phyloP scores from a whole-genome alignment of 73 alveolate species.

The Blepharisma stoltei region DNA sequence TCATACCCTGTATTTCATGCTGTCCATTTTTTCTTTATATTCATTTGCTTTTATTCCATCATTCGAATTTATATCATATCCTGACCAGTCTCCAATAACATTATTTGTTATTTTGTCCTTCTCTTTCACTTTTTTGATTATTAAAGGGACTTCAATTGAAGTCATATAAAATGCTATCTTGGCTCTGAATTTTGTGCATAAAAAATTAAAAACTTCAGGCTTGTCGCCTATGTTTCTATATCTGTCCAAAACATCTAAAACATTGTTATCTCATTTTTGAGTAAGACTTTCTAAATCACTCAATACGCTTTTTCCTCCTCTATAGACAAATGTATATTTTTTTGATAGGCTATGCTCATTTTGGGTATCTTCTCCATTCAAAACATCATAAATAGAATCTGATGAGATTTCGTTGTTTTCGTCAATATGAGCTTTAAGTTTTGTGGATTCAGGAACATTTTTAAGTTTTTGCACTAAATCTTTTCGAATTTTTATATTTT shows the following conservation, averaged over 20 bases:
- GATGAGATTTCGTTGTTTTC: too few relatives aligned
- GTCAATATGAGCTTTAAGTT: too few relatives aligned
- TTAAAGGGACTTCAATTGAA: not conserved
- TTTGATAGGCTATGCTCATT: too few relatives aligned
- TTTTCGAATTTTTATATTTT: too few relatives aligned
- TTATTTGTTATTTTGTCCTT: not conserved
- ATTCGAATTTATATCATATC: not conserved
- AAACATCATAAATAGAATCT: too few relatives aligned
- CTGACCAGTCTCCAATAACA: slow-evolving; percentile 17
- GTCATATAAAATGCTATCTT: not conserved
- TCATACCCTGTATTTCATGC: not conserved
- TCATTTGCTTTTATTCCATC: not conserved
- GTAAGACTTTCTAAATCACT: not conserved
- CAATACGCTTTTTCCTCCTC: not conserved
- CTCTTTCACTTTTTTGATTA: not conserved
- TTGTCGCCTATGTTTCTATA: not conserved
- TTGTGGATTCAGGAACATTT: too few relatives aligned
- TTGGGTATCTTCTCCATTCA: too few relatives aligned
- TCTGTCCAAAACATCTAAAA: not conserved
- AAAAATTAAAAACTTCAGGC: not conserved
- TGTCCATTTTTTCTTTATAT: not conserved
- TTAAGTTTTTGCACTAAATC: too few relatives aligned
- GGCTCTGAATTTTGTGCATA: not conserved
- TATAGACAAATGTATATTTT: too few relatives aligned
- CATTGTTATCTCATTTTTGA: not conserved